Conservation (phyloP, 2,329 filamentous ascomycete species). For the Podosphaera leucotricha region DNA sequence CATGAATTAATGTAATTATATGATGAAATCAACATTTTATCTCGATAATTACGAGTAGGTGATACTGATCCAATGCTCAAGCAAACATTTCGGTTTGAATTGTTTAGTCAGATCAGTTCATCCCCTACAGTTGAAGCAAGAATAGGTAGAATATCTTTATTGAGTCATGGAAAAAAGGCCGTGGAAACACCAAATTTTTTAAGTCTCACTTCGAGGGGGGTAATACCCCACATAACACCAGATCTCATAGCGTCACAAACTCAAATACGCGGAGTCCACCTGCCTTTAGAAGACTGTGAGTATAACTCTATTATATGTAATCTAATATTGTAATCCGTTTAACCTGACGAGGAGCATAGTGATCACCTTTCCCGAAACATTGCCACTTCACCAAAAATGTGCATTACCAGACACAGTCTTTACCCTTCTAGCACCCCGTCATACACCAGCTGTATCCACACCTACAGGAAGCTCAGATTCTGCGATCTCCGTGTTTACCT, state of each 20-base stretch:
- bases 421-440: constrained; percentile 53
- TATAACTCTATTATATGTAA: constrained; percentile 3
- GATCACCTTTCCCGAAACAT: constrained; percentile 17
- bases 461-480: constrained; percentile 48
- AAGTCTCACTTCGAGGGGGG: constrained; percentile 58
- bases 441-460: constrained; percentile 50
- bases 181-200: constrained; percentile 69
- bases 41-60: background rate
- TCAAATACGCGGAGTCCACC: constrained; percentile 44
- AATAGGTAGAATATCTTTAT: constrained; percentile 18
- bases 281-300: constrained; percentile 85
- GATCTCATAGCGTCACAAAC: constrained; percentile 51
- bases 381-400: constrained; percentile 52
- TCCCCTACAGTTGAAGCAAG: background rate
- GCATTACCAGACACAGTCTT: constrained; percentile 40
- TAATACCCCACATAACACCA: constrained; percentile 68
- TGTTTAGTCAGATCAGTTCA: background rate
- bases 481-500: constrained; percentile 58
- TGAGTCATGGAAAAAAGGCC: constrained; percentile 33
- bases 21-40: too few species aligned
- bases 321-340: constrained; percentile 3
- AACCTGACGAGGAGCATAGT: constrained; percentile 3
- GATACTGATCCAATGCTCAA: background rate
- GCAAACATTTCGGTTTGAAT: background rate
- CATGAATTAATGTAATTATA: too few species aligned